Evolutionary conservation across 805 yeast species (phyloP), one percentile per base, ranked within the genome.

Genomic region (Barnettozyma salicaria): DNA sequence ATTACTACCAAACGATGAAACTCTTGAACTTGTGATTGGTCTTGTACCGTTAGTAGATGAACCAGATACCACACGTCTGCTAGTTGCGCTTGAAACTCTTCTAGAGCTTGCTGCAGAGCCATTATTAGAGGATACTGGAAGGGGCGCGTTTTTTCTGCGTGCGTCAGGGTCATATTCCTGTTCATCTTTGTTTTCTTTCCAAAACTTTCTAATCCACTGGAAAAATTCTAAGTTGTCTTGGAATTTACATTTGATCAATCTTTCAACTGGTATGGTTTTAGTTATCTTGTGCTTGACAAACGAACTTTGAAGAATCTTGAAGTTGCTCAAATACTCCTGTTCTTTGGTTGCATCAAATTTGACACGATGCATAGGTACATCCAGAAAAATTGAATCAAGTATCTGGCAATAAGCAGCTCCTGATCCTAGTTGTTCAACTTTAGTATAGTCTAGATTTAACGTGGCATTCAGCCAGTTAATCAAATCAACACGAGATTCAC

Each of bases 391-490:
- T 7, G 88, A 76, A 59, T 92, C 97, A 66, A 90, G 69, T 27
- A 92, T 72, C 63, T 89, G 96, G 59, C 97, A 88, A 57, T 86
- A 90, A 1, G 87, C 90, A 1, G 96, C 96, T 2, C 99, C 99
- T 3, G 83, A 76, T 13, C 99, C 99, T 55, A 96, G 80, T 59
- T 89, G 89, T 56, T 92, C 98, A 2, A 92, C 81, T 55, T 83
- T 86, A 25, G 76, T 67, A 50, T 84, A 75, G 44, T 77, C 67
- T 28, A 88, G 60, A 30, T 72, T 72, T 32, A 87, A 67, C 4
- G 84, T 70, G 29, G 73, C 67, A 53, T 90, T 90, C 47, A 92
- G 68, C 97, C 97, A 92, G 38, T 70, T 72, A 39, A 92, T 62
- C 13, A 92, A 70, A 50, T 87, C 96, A 30, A 80, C 76, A 50